Percentiles rank a stretch among this genome's conserved stretches.
Conservation (phyloP, 73 alveolate genomes). For the Stentor roeselii region DNA sequence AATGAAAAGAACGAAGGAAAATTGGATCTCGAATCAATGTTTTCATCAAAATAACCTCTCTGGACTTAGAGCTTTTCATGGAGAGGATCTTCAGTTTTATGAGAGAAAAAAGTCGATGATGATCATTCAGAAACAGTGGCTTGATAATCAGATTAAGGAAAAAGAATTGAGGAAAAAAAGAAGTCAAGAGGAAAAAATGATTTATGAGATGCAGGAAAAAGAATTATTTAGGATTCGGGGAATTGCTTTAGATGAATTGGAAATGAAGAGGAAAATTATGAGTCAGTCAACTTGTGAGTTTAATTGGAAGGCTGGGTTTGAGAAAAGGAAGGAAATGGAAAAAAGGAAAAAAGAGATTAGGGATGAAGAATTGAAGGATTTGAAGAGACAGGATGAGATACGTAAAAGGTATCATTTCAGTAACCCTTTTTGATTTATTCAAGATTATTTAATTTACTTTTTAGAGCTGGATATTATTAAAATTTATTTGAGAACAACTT, state of each 20-base stretch:
- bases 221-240: slow-evolving; percentile 24
- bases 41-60: not conserved
- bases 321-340: not conserved
- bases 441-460: too few species aligned
- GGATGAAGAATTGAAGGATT: slow-evolving; percentile 21
- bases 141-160: slow-evolving; percentile 11
- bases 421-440: too few species aligned
- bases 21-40: slow-evolving; percentile 12
- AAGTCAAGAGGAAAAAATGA: not conserved
- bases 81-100: slow-evolving; percentile 18
- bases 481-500: too few species aligned
- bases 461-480: too few species aligned
- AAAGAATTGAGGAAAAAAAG: not conserved
- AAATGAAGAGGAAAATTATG: slow-evolving; percentile 17
- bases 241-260: slow-evolving; percentile 24
- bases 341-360: not conserved
- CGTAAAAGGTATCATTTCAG: not conserved
- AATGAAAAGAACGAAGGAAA: slow-evolving; percentile 29
- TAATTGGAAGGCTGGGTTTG: too few species aligned
- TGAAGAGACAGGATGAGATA: slow-evolving; percentile 10
- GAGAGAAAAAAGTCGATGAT: slow-evolving; percentile 18
- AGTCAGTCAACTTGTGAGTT: not conserved
- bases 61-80: slow-evolving; percentile 20
- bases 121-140: not conserved
- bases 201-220: slow-evolving; percentile 16